Percentiles rank a stretch among this genome's conserved stretches.
phyloP scores from a whole-genome alignment of 352 stramenopile genomes.

The Phytophthora megakarya region DNA sequence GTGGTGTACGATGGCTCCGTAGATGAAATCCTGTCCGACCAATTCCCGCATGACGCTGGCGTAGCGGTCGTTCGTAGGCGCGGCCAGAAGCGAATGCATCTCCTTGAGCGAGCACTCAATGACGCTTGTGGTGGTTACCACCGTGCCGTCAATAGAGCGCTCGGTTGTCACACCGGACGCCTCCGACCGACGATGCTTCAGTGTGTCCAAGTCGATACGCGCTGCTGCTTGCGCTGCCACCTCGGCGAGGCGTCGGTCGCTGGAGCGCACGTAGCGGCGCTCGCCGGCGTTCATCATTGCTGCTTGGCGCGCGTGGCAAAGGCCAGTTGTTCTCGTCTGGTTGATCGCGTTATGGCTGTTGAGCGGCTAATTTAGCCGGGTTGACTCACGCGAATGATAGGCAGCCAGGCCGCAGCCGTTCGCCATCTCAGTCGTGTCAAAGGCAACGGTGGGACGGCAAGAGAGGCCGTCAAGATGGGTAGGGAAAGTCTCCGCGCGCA shows the following conservation, averaged over 20 bases:
- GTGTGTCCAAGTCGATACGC: conserved; percentile 36
- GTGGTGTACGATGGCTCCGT: conserved; percentile 50
- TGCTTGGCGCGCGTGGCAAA: conserved; percentile 6
- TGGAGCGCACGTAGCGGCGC: conserved; percentile 52
- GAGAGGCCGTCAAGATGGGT: conserved; percentile 30
- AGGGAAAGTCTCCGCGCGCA: conserved; percentile 28
- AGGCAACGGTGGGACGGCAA: conserved; percentile 20
- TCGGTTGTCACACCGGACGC: conserved; percentile 35
- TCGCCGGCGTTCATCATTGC: conserved; percentile 16
- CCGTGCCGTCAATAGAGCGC: conserved; percentile 26
- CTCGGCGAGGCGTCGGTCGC: conserved; percentile 47
- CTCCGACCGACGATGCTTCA: conserved; percentile 24
- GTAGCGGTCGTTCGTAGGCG: conserved; percentile 43
- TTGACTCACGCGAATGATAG: conserved; percentile 17
- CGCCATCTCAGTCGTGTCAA: background rate
- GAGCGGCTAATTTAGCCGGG: no score
- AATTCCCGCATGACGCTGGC: conserved; percentile 49
- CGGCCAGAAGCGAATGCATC: conserved; percentile 39
- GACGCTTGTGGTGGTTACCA: conserved; percentile 37
- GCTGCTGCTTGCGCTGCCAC: conserved; percentile 34
- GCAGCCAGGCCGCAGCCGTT: conserved; percentile 15
- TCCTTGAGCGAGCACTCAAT: conserved; percentile 50
- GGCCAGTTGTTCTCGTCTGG: conserved; percentile 11
- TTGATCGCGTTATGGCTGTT: conserved; percentile 18
- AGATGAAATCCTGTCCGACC: conserved; percentile 51